Percentiles rank a stretch among this genome's conserved stretches.
These are phyloP conservation scores for Xylariaceae sp. DNA, from an alignment of 2,329 filamentous ascomycete species.

Conservation along the genomic window DNA sequence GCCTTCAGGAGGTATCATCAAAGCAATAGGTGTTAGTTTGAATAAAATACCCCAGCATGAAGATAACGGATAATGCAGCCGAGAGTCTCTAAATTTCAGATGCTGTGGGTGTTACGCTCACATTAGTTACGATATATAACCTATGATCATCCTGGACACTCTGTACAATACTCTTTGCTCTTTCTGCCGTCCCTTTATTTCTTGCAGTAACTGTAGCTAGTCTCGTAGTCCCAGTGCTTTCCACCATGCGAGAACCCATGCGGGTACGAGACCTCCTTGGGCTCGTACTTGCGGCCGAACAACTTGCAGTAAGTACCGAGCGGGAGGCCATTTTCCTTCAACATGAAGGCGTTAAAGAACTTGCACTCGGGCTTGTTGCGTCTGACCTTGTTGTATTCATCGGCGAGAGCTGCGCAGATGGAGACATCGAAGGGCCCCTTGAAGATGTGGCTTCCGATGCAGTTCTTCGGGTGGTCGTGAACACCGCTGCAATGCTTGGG, in stretches of 20 bases:
- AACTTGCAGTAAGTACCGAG: conserved; percentile 7
- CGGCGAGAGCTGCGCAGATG: conserved; percentile 1
- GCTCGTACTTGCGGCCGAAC: conserved; percentile 1
- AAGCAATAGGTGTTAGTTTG: too few relatives aligned
- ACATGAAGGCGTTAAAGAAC: conserved; percentile 6
- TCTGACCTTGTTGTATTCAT: not conserved
- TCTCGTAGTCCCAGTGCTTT: not conserved
- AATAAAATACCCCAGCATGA: too few relatives aligned
- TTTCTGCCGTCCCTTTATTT: not conserved
- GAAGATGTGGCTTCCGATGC: conserved; percentile 1
- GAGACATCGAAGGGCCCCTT: conserved; percentile 4
- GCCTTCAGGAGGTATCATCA: too few relatives aligned
- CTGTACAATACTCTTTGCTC: not conserved
- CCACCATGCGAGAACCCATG: not conserved
- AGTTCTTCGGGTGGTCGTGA: conserved; percentile 2
- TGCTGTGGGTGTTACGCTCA: too few relatives aligned
- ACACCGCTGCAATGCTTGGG: not conserved
- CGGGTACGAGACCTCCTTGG: not conserved
- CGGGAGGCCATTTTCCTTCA: conserved; percentile 2
- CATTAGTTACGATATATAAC: not conserved
- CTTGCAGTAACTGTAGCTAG: not conserved
- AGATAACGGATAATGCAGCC: too few relatives aligned
- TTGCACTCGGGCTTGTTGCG: not conserved
- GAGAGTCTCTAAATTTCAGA: too few relatives aligned
- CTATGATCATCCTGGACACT: not conserved